Evolutionary conservation across 2,329 filamentous ascomycete species (phyloP), one percentile per base, ranked within the genome.

Genomic region (Stachybotrys chlorohalonatus): DNA sequence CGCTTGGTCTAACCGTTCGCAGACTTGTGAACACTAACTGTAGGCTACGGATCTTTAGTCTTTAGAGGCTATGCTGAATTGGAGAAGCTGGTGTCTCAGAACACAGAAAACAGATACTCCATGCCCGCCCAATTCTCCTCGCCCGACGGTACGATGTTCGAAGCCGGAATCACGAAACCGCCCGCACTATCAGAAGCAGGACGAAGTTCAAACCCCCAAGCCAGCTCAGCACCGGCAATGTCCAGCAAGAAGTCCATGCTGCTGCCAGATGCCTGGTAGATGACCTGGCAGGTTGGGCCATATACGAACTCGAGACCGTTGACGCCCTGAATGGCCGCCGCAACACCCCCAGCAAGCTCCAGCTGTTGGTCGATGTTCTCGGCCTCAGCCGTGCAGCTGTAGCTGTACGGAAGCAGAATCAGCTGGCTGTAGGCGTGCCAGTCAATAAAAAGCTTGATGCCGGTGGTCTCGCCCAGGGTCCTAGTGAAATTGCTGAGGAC

Each of bases 361-460:
- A 74, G 68, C 56, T 80, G 73, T 53, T 74, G 68, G 2, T 70
- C 63, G 54, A 76, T 68, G 52, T 78, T 74, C 53, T 71, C 66
- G 30, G 75, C 63, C 9, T 68, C 62, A 36, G 66, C 71, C 31
- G 66, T 69, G 72, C 79, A 83, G 7, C 75, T 76, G 70, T 82
- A 83, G 31, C 80, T 80, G 63, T 82, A 83, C 9, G 76, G 68
- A 50, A 58, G 73, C 62, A 81, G 75, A 54, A 83, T 73, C 48
- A 78, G 69, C 54, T 84, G 80, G 15, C 74, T 75, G 67, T 83
- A 85, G 0, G 78, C 73, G 68, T 85, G 82, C 62, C 79, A 79
- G 66, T 85, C 82, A 59, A 85, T 78, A 68, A 78, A 85, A 3
- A 83, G 69, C 57, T 78, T 75, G 50, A 84, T 69, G 5, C 78